These are phyloP conservation scores for Trichothecium sympodiale DNA, from an alignment of 2,329 filamentous ascomycete genomes.

Conservation along the genomic window DNA sequence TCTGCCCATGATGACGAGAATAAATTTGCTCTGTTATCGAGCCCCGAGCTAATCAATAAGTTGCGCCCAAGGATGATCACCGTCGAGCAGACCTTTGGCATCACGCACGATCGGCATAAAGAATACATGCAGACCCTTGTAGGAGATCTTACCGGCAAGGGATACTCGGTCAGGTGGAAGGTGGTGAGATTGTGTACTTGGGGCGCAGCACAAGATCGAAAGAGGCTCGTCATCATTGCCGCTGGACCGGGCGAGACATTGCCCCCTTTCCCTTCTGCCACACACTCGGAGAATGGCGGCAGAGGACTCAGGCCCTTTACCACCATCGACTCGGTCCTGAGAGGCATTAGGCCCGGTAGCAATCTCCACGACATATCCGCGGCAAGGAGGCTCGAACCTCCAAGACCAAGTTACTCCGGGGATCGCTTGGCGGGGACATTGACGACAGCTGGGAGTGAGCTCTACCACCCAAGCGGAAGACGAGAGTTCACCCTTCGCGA, in stretches of 20 bases:
- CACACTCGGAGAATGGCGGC: constrained; percentile 35
- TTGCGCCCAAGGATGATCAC: constrained; percentile 59
- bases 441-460: constrained; percentile 50
- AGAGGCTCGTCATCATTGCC: constrained; percentile 45
- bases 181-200: constrained; percentile 41
- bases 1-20: constrained; percentile 63
- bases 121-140: constrained; percentile 50
- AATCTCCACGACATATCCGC: constrained; percentile 27
- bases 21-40: constrained; percentile 44
- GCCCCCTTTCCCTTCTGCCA: constrained; percentile 52
- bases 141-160: constrained; percentile 48
- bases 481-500: constrained; percentile 58
- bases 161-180: constrained; percentile 63
- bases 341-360: constrained; percentile 18
- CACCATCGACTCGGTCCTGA: constrained; percentile 32
- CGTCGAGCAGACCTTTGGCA: constrained; percentile 67
- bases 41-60: constrained; percentile 42
- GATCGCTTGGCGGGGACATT: constrained; percentile 45
- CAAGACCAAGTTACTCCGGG: constrained; percentile 29
- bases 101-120: constrained; percentile 41
- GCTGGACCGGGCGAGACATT: constrained; percentile 58
- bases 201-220: constrained; percentile 37
- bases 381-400: constrained; percentile 16
- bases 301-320: constrained; percentile 25
- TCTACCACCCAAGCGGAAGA: constrained; percentile 54